Conservation (phyloP, 345 rosid species). For the Cardamine chenopodiifolia region DNA sequence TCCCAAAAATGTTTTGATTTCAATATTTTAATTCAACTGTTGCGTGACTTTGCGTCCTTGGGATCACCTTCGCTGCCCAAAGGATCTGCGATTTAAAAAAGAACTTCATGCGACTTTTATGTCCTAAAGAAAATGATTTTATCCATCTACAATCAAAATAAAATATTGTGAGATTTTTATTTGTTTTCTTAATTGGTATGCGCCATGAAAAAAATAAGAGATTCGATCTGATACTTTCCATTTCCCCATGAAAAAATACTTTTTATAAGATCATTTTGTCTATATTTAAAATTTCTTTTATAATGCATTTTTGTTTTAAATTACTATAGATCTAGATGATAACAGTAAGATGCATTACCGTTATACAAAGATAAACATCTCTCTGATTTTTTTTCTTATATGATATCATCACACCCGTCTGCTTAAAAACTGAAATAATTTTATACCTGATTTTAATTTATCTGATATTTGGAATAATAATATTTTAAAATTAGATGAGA, state of each 20-base stretch:
- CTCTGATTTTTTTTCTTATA: background rate
- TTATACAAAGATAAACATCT: background rate
- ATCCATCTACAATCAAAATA: background rate
- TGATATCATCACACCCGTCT: background rate
- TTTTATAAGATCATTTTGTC: background rate
- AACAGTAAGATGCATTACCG: background rate
- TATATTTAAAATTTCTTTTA: background rate
- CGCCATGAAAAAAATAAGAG: background rate
- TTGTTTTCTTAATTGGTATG: background rate
- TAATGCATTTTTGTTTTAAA: background rate
- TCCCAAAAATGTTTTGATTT: conserved; percentile 9
- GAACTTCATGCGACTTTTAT: background rate
- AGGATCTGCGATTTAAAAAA: conserved; percentile 14
- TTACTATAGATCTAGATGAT: background rate
- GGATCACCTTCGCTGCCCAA: conserved; percentile 36
- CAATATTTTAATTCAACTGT: conserved; percentile 12
- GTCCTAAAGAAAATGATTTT: background rate
- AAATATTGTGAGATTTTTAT: background rate
- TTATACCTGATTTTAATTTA: background rate
- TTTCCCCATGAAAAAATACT: background rate
- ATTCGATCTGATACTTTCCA: conserved; percentile 29
- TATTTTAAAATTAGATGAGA: background rate
- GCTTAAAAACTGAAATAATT: background rate
- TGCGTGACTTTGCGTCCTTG: conserved; percentile 40
- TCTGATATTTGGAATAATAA: background rate